Percentiles rank a stretch among this genome's conserved stretches.
phyloP scores from a whole-genome alignment of 768 basidiomycete genomes.

The Sarcomyxa edulis region DNA sequence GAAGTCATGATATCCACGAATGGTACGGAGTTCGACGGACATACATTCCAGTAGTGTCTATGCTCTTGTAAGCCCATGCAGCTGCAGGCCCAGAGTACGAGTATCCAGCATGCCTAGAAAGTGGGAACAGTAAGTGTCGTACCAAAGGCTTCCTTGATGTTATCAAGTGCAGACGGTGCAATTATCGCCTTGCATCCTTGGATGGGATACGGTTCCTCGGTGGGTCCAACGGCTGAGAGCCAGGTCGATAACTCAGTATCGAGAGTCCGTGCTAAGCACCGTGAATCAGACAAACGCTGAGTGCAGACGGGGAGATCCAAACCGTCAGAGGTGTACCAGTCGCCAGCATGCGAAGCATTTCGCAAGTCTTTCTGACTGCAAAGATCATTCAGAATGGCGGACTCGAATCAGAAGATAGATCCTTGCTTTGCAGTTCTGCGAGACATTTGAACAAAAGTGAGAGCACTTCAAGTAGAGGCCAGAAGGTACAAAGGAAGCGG shows the following conservation, averaged over 20 bases:
- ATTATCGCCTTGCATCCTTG: conserved; percentile 79
- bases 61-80: conserved; percentile 92
- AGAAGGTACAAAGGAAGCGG: no score
- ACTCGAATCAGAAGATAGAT: background rate
- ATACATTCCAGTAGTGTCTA: conserved; percentile 79
- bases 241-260: conserved; percentile 57
- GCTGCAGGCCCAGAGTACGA: conserved; percentile 91
- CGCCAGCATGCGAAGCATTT: conserved; percentile 78
- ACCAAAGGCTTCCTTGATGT: conserved; percentile 1
- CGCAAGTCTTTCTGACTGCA: no score
- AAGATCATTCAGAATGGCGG: no score
- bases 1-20: conserved; percentile 5
- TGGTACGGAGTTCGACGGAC: conserved; percentile 19
- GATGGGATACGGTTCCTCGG: conserved; percentile 55
- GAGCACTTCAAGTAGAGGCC: no score
- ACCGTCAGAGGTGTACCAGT: conserved; percentile 84
- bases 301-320: conserved; percentile 25
- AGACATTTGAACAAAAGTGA: background rate
- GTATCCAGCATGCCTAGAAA: conserved; percentile 87
- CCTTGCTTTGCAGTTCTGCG: conserved; percentile 3
- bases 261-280: no score
- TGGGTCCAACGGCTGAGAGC: conserved; percentile 47
- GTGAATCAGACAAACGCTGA: no score
- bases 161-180: conserved; percentile 74
- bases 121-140: background rate